These are phyloP conservation scores for Beauveria sp. DNA, from an alignment of 2,329 filamentous ascomycete species.

Conservation along the genomic window DNA sequence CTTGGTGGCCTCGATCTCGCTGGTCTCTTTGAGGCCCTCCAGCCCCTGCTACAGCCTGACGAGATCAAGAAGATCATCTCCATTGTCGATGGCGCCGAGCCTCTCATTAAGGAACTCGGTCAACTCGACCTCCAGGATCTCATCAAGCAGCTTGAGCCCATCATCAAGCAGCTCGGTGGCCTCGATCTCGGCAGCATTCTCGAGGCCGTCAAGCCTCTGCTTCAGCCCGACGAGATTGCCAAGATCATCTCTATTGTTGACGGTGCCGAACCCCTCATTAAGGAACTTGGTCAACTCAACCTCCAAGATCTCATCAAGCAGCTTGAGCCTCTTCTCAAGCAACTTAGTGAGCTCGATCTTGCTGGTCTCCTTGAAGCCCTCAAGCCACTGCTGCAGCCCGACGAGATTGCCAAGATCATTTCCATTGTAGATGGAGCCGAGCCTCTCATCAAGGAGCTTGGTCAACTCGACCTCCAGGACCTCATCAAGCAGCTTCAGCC, in stretches of 20 bases:
- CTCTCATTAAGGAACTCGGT: conserved; percentile 22
- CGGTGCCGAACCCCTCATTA: conserved; percentile 9
- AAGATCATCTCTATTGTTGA: conserved; percentile 9
- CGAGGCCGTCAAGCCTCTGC: conserved; percentile 14
- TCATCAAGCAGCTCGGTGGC: conserved; percentile 12
- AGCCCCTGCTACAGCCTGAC: conserved; percentile 23
- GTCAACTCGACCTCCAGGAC: conserved; percentile 21
- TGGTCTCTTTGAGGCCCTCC: conserved; percentile 22
- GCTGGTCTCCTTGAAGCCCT: conserved; percentile 12
- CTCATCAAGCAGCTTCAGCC: conserved; percentile 16
- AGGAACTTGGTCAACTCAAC: conserved; percentile 11
- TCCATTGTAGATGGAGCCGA: conserved; percentile 21
- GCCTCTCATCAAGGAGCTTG: conserved; percentile 22
- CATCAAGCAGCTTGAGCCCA: conserved; percentile 14
- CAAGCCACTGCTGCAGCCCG: conserved; percentile 18
- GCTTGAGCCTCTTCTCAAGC: conserved; percentile 21
- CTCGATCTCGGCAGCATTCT: conserved; percentile 13
- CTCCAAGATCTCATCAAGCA: conserved; percentile 18
- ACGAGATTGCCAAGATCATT: conserved; percentile 21
- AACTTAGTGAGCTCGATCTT: conserved; percentile 15
- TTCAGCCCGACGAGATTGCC: conserved; percentile 9
- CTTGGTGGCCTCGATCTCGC: conserved; percentile 24
- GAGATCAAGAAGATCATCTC: conserved; percentile 20
- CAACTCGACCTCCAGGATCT: conserved; percentile 22
- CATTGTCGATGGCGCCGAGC: conserved; percentile 22